These are phyloP conservation scores for Kodamaea fukazawae DNA, from an alignment of 805 yeast genomes.

Conservation along the genomic window DNA sequence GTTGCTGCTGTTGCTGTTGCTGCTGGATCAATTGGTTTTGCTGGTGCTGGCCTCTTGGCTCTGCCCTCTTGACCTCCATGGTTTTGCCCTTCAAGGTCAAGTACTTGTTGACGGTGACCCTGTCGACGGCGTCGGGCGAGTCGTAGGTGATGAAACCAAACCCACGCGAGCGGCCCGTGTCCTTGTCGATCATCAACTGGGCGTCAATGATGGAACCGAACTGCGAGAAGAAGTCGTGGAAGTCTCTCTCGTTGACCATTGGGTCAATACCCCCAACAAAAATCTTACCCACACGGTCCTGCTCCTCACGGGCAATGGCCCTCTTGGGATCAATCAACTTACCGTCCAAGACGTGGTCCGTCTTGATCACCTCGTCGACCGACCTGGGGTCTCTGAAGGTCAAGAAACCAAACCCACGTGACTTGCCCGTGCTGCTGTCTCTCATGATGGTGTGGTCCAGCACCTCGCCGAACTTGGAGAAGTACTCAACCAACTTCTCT, in stretches of 20 bases:
- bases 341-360: constrained; percentile 89
- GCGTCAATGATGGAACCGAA: constrained; percentile 93
- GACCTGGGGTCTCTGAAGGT: constrained; percentile 79
- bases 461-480: constrained; percentile 85
- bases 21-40: constrained; percentile 27
- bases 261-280: constrained; percentile 97
- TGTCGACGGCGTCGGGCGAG: constrained; percentile 89
- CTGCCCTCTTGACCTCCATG: constrained; percentile 82
- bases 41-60: constrained; percentile 70
- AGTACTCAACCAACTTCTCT: constrained; percentile 77
- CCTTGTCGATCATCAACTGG: constrained; percentile 95
- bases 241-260: constrained; percentile 88
- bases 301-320: constrained; percentile 96
- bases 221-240: constrained; percentile 78
- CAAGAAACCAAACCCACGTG: constrained; percentile 93
- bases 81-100: constrained; percentile 81
- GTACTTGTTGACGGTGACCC: constrained; percentile 77
- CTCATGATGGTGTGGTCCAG: constrained; percentile 90
- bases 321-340: constrained; percentile 96
- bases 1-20: constrained; percentile 26
- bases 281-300: constrained; percentile 93
- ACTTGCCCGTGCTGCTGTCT: constrained; percentile 79
- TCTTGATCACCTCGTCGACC: constrained; percentile 81
- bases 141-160: constrained; percentile 96
- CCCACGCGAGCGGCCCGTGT: constrained; percentile 94